Base-by-base conservation (phyloP, 768 basidiomycete genomes). In the Termitomyces sp. region DNA sequence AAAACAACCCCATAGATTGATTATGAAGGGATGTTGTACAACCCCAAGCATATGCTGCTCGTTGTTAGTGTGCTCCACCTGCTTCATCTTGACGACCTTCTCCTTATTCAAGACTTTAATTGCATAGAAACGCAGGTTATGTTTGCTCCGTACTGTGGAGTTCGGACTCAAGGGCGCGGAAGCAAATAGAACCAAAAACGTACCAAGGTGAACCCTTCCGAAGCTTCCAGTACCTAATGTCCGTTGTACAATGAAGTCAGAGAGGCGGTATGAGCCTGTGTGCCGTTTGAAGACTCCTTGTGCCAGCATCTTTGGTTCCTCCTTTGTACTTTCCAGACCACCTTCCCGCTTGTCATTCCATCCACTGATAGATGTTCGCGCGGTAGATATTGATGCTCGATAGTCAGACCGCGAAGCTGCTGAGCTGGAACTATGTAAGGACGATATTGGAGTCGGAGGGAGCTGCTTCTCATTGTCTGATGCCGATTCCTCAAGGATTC, bases 11-110 rank as follows among this genome's bases (percentile, higher is more conserved):
- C 94, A 98, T 5, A 98, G 83, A 69, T 95, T 98, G 75, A 98
- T 85, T 64, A 98, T 91, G 73, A 98, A 93, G 2, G 94, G 88
- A 69, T 98, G 93, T 57, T 92, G 86, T 5, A 97, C 88, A 24
- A 81, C 80, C 48, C 86, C 83, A 37, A 99, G 83, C 72, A 98
- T 94, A 49, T 77, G 77, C 64, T 93, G 88, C 72, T 99, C 97
- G 64, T 91, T 94, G 70, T 95, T 97, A 44, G 97, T 98, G 65
- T 99, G 97, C 67, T 98, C 93, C 50, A 98, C 85, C 70, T 99
- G 97, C 75, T 98, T 97, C 72, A 92, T 84, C 63, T 81, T 84
- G 55, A 92, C 91, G 54, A 98, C 90, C 69, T 92, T 89, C 60
- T 95, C 93, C 70, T 98, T 98, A 75, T 82, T 88, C 61, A 98